Evolutionary conservation across 2,329 filamentous ascomycete genomes (phyloP).

Genomic region (Coniella vitis): DNA sequence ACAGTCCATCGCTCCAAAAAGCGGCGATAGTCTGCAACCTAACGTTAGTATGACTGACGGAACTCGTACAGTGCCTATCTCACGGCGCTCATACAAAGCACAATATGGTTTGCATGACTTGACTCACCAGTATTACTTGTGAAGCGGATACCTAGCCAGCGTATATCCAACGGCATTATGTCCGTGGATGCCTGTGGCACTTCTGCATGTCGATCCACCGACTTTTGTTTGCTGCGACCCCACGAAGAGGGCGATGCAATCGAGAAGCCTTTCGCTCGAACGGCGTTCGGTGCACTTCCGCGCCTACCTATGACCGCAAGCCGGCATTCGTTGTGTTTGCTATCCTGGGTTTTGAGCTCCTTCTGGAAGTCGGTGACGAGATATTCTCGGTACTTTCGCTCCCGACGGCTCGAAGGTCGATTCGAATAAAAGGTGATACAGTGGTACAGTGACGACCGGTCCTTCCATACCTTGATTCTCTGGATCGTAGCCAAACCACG

Average conservation of each 20-base stretch:
- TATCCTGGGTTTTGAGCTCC: conserved; percentile 39
- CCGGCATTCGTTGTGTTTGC: conserved; percentile 37
- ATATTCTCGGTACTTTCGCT: conserved; percentile 42
- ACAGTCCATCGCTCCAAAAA: conserved; percentile 41
- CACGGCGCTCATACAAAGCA: too few species aligned
- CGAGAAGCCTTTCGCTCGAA: conserved; percentile 34
- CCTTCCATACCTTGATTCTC: conserved; percentile 45
- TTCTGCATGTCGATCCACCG: conserved; percentile 16
- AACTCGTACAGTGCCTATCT: too few species aligned
- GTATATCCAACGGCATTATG: conserved; percentile 31
- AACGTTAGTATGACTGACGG: not conserved
- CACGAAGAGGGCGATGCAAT: conserved; percentile 35
- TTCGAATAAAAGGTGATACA: conserved; percentile 42
- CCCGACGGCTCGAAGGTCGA: conserved; percentile 25
- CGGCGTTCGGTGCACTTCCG: conserved; percentile 29
- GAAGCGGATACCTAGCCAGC: conserved; percentile 44
- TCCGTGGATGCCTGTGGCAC: conserved; percentile 3
- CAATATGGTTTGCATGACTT: not conserved
- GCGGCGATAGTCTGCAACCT: conserved; percentile 34
- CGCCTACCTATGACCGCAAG: conserved; percentile 35
- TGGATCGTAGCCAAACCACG: conserved; percentile 45
- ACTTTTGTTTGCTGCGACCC: conserved; percentile 27
- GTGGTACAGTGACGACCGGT: conserved; percentile 40
- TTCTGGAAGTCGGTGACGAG: conserved; percentile 40
- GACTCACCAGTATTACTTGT: conserved; percentile 38